Base-by-base conservation (phyloP, 2,329 filamentous ascomycete species). In the Ascocoryne sarcoides region DNA sequence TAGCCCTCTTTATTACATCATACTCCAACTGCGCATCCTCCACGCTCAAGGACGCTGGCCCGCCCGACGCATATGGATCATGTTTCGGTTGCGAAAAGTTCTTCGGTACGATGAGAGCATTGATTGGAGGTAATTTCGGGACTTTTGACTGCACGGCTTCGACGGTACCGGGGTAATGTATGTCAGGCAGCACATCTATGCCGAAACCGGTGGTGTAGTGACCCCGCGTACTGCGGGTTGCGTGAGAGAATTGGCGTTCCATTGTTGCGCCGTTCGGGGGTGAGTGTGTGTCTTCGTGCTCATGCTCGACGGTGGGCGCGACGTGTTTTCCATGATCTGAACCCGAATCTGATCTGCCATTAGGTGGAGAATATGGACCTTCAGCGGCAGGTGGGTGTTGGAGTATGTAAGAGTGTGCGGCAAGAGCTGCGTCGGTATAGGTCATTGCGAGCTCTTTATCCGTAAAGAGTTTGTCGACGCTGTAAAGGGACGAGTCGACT, bases 381-480 rank as follows among this genome's bases (percentile, higher is more conserved):
- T 54, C 51, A 17, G 43, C 39, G 2, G 52, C 49, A 7, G 12
- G 7, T 37, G 51, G 47, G 54, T 77, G 75, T 26, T 74, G 71
- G 38, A 79, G 60, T 42, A 81, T 68, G 52, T 78, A 74, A 46
- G 75, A 73, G 57, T 80, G 74, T 7, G 79, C 71, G 2, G 76
- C 76, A 15, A 79, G 53, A 20, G 78, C 76, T 4, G 79, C 73
- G 4, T 67, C 63, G 45, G 80, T 81, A 57, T 81, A 81, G 19
- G 75, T 75, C 65, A 82, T 70, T 4, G 73, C 69, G 20, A 83
- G 67, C 61, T 83, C 79, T 60, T 79, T 82, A 51, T 83, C 79
- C 0, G 78, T 82, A 37, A 83, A 83, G 28, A 83, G 70, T 63
- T 82, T 82, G 52, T 82, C 77, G 44, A 83, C 73, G 56, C 73